Evolutionary conservation across 2,329 filamentous ascomycete genomes (phyloP), one percentile per base, ranked within the genome.

Genomic region (Rutstroemia sp.): DNA sequence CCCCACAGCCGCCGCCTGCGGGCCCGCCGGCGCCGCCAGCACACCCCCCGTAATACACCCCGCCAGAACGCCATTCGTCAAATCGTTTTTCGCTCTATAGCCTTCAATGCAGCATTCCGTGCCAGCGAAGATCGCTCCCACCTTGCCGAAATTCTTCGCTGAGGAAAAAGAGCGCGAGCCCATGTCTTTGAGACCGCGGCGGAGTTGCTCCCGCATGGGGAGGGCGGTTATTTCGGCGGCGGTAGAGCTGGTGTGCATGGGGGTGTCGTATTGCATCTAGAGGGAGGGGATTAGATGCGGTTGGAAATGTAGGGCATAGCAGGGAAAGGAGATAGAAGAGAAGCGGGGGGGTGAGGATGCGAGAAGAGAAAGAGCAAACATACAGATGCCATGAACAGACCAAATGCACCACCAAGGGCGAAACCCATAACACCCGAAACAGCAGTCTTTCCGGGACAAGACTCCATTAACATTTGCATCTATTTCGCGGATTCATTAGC

Each of bases 261-360:
- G 89, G 0, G 92, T 96, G 71, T 99, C 94, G 81, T 99, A 99
- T 73, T 90, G 87, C 94, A 99, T 99, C 90, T 95, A 52, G 30
- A 10, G 39, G 46, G 23, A 40, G 12, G 10, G 4, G n/a, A 4
- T 42, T 42, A 42, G 39, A 8, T n/a, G 10, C 3, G 39, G 4
- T n/a, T 42, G 7, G 5, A 5, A 42, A 12, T 16, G 39, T 16
- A 42, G 5, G 16, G 39, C 14, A 7, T 42, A n/a, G 14, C 3
- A 42, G 16, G n/a, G 39, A 53, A 34, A 12, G 27, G 27, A 34
- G 9, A 34, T 51, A 12, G 38, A 27, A 23, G 45, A 16, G 44
- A 12, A 23, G 51, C 51, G 9, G 51, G 54, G 54, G 45, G 49
- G 39, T 38, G 55, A 25, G 40, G 19, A 38, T 36, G 23, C 19